These are phyloP conservation scores for Oryza officinalis DNA, from an alignment of 176 grass and related monocot genomes.

Conservation along the genomic window DNA sequence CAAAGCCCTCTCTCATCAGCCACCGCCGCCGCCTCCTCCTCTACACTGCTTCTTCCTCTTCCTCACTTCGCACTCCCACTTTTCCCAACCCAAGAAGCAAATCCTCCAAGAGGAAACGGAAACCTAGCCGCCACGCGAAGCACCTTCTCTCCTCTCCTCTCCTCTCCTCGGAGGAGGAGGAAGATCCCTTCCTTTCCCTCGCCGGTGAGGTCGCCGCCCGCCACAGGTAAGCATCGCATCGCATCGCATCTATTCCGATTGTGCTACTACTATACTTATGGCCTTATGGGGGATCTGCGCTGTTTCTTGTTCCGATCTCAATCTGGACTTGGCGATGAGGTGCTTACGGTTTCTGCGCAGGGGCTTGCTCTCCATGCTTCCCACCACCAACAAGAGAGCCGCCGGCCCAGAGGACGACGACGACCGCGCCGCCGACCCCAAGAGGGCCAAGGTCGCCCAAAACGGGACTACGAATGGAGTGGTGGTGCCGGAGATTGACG, in stretches of 20 bases:
- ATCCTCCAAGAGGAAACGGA: neutral
- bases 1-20: too few species aligned
- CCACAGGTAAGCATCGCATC: constrained; percentile 15
- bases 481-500: constrained; percentile 58
- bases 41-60: neutral
- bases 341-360: constrained; percentile 59
- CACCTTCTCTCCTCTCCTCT: neutral
- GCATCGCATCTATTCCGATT: neutral
- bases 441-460: constrained; percentile 30
- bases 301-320: neutral
- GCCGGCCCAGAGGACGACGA: constrained; percentile 37
- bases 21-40: neutral
- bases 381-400: constrained; percentile 63
- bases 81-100: neutral
- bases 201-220: neutral
- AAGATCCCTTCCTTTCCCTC: constrained; percentile 35
- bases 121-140: constrained; percentile 44
- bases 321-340: constrained; percentile 45
- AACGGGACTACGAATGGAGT: constrained; percentile 28
- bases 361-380: constrained; percentile 69
- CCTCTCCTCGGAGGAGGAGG: too few species aligned
- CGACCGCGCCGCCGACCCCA: constrained; percentile 19
- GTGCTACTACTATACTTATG: neutral
- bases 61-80: neutral
- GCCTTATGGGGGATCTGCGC: neutral